phyloP scores from a whole-genome alignment of 2,329 filamentous ascomycete species.

The Phaeophleospora eucalypticola region DNA sequence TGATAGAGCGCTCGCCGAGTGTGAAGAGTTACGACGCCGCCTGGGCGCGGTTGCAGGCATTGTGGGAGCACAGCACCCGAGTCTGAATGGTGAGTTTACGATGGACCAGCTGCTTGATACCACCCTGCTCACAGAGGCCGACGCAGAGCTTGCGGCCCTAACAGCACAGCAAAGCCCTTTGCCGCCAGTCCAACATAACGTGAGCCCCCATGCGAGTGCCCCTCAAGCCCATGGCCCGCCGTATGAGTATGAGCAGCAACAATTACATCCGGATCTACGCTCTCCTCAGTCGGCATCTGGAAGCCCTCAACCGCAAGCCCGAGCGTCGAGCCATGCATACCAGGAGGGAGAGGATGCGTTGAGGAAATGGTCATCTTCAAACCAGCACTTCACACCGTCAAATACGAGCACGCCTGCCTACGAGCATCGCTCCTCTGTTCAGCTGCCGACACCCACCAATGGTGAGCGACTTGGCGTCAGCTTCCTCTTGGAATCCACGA shows the following conservation, averaged over 20 bases:
- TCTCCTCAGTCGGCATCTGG: slow-evolving; percentile 10
- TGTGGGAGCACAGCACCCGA: slow-evolving; percentile 18
- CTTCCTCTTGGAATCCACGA: slow-evolving; percentile 62
- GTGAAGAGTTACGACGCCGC: slow-evolving; percentile 69
- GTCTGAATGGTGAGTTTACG: slow-evolving; percentile 30
- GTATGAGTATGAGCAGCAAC: slow-evolving; percentile 19
- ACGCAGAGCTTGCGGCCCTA: slow-evolving; percentile 45
- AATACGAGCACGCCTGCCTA: background rate
- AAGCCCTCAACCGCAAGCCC: background rate
- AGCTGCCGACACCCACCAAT: slow-evolving; percentile 2
- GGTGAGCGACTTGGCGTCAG: slow-evolving; percentile 67
- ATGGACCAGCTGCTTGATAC: slow-evolving; percentile 26
- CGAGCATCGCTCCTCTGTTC: background rate
- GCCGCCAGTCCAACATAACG: slow-evolving; percentile 26
- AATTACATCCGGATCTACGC: slow-evolving; percentile 34
- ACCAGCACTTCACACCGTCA: background rate
- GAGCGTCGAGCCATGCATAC: background rate
- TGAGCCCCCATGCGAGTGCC: slow-evolving; percentile 8
- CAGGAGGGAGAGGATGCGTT: slow-evolving; percentile 1
- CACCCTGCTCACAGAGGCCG: slow-evolving; percentile 22
- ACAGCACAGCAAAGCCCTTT: slow-evolving; percentile 44
- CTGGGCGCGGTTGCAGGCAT: slow-evolving; percentile 40
- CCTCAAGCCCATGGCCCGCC: slow-evolving; percentile 8
- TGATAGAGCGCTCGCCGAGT: slow-evolving; percentile 72
- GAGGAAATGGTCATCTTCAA: slow-evolving; percentile 17